Evolutionary conservation across 108 stramenopile genomes (phyloP).

Genomic region (Cylindrotheca closterium): DNA sequence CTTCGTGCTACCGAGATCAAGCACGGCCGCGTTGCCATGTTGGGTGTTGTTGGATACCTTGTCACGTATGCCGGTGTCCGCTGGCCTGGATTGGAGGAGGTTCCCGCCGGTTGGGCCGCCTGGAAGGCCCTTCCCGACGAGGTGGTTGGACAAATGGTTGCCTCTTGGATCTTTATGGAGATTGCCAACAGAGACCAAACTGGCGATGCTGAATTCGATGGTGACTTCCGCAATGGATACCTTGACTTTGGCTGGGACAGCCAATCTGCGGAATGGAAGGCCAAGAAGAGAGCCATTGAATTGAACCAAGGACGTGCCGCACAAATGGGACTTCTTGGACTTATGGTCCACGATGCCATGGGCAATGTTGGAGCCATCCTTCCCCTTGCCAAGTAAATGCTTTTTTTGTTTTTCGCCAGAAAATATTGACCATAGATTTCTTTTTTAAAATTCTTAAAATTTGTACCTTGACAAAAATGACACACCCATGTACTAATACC

Average conservation of each 20-base stretch:
- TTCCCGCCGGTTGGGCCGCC: slow-evolving; percentile 72
- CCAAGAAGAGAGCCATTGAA: slow-evolving; percentile 80
- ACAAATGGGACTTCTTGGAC: slow-evolving; percentile 60
- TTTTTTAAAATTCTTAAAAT: too few relatives aligned
- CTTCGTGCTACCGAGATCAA: slow-evolving; percentile 86
- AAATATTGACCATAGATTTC: too few relatives aligned
- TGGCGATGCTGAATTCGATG: slow-evolving; percentile 50
- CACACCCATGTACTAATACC: too few relatives aligned
- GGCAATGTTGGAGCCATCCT: slow-evolving; percentile 7
- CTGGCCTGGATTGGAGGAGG: slow-evolving; percentile 34
- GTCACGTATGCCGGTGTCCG: slow-evolving; percentile 17
- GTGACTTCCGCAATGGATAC: slow-evolving; percentile 82
- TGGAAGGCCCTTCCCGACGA: slow-evolving; percentile 51
- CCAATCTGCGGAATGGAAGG: slow-evolving; percentile 62
- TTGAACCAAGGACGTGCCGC: slow-evolving; percentile 90
- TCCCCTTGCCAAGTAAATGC: too few relatives aligned
- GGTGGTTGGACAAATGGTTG: slow-evolving; percentile 57
- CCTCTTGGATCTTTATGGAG: slow-evolving; percentile 69
- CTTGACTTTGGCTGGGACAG: slow-evolving; percentile 80
- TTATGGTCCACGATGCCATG: slow-evolving; percentile 50
- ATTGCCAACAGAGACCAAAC: slow-evolving; percentile 61
- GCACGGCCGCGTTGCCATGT: slow-evolving; percentile 82
- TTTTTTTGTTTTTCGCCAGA: too few relatives aligned
- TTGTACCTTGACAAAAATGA: too few relatives aligned
- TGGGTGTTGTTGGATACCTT: slow-evolving; percentile 62